Conservation (phyloP, 2,329 filamentous ascomycete genomes). For the Boeremia lycopersici region DNA sequence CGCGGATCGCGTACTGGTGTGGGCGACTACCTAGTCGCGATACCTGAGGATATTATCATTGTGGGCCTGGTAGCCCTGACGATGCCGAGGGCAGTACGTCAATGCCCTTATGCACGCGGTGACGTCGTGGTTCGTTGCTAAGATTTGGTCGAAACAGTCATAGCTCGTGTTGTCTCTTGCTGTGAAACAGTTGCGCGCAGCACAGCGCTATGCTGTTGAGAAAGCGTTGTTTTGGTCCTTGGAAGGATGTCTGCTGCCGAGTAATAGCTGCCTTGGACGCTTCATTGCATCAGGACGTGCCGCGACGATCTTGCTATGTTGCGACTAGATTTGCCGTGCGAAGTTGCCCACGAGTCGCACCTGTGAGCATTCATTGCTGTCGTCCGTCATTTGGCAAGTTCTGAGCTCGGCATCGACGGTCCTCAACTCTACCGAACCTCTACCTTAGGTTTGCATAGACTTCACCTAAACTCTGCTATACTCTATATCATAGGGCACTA, state of each 20-base stretch:
- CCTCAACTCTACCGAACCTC: no score
- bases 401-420: not conserved
- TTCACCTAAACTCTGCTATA: no score
- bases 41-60: slow-evolving; percentile 17
- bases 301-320: slow-evolving; percentile 4
- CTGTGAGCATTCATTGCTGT: not conserved
- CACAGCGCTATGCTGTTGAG: not conserved
- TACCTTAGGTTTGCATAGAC: no score
- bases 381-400: not conserved
- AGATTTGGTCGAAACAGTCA: not conserved
- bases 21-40: slow-evolving; percentile 23
- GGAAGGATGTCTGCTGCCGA: slow-evolving; percentile 6
- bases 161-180: not conserved
- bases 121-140: not conserved
- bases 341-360: not conserved
- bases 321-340: not conserved
- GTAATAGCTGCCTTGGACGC: slow-evolving; percentile 12
- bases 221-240: not conserved
- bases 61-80: not conserved
- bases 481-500: no score
- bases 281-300: slow-evolving; percentile 12
- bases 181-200: slow-evolving; percentile 3
- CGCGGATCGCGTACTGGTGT: slow-evolving; percentile 18
- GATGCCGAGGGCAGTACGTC: not conserved
- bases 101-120: not conserved